These are phyloP conservation scores for Domatiomyces catenatus DNA, from an alignment of 2,329 filamentous ascomycete genomes.

Conservation along the genomic window DNA sequence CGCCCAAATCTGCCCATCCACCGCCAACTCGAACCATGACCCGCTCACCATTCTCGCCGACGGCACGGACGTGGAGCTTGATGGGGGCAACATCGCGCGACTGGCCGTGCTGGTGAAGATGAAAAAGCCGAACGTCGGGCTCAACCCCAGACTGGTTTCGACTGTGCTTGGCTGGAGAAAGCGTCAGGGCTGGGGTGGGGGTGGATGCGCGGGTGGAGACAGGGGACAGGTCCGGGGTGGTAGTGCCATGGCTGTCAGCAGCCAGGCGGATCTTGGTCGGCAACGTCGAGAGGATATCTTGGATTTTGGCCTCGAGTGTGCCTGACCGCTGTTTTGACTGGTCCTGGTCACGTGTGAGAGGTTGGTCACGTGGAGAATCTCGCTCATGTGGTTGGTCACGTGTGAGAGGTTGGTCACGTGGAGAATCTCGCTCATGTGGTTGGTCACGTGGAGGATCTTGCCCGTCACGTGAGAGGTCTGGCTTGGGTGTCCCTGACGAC, in stretches of 20 bases:
- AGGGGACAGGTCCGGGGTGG: constrained; percentile 21
- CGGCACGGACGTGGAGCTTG: constrained; percentile 83
- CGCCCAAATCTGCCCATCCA: constrained; percentile 92
- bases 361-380: background rate
- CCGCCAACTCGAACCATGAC: constrained; percentile 97
- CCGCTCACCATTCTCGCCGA: constrained; percentile 76
- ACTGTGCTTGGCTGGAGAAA: constrained; percentile 40
- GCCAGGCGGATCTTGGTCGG: constrained; percentile 62
- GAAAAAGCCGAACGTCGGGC: constrained; percentile 78
- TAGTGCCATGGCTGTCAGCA: constrained; percentile 28
- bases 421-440: no score
- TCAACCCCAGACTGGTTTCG: constrained; percentile 35
- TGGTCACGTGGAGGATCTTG: no score
- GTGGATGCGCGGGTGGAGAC: constrained; percentile 36
- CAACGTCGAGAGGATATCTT: constrained; percentile 59
- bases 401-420: background rate
- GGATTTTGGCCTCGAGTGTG: constrained; percentile 65
- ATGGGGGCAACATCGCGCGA: constrained; percentile 45
- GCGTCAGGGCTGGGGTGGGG: constrained; percentile 51
- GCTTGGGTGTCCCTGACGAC: constrained; percentile 1
- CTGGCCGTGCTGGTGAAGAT: constrained; percentile 68
- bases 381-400: background rate
- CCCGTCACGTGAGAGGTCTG: background rate
- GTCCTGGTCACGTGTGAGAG: constrained; percentile 1
- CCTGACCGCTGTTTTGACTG: constrained; percentile 25